Percentiles rank a stretch among this genome's conserved stretches.
Evolutionary conservation across 345 rosid genomes (phyloP).

Genomic region (Geranium rotundifolium): DNA sequence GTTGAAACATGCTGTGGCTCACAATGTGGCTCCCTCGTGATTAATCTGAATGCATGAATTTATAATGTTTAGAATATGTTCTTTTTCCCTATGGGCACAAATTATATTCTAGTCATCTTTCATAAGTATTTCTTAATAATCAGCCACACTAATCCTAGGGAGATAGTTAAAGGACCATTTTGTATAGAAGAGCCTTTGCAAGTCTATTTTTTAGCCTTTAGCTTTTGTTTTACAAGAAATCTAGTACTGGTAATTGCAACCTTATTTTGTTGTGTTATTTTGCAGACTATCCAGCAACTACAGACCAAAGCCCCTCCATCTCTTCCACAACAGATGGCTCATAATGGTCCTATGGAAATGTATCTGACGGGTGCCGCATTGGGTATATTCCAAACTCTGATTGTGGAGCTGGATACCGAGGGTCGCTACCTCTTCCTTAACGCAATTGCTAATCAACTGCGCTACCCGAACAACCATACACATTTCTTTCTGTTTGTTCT

Average conservation of each 20-base stretch:
- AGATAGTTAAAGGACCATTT: too few relatives aligned
- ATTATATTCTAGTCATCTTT: too few relatives aligned
- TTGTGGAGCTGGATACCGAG: conserved; percentile 77
- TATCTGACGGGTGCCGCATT: conserved; percentile 61
- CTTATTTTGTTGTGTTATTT: not conserved
- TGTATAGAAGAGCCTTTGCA: too few relatives aligned
- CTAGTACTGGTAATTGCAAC: not conserved
- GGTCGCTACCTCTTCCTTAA: conserved; percentile 91
- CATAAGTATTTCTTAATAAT: too few relatives aligned
- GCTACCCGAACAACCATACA: conserved; percentile 97
- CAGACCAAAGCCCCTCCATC: conserved; percentile 52
- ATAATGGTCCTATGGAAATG: conserved; percentile 30
- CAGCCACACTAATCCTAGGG: too few relatives aligned
- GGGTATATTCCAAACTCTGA: conserved; percentile 73
- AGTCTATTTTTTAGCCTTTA: not conserved
- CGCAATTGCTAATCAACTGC: conserved; percentile 92
- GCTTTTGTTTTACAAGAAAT: too few relatives aligned
- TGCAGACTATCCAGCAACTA: conserved; percentile 68
- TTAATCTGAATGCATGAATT: too few relatives aligned
- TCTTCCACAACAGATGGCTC: conserved; percentile 41
- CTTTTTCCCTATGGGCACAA: too few relatives aligned
- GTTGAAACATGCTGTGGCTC: too few relatives aligned
- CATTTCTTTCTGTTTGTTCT: conserved; percentile 92
- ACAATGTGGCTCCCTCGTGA: too few relatives aligned
- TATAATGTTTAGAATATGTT: too few relatives aligned